Conservation (phyloP, 2,329 filamentous ascomycete genomes). For the Fusarium longipes region DNA sequence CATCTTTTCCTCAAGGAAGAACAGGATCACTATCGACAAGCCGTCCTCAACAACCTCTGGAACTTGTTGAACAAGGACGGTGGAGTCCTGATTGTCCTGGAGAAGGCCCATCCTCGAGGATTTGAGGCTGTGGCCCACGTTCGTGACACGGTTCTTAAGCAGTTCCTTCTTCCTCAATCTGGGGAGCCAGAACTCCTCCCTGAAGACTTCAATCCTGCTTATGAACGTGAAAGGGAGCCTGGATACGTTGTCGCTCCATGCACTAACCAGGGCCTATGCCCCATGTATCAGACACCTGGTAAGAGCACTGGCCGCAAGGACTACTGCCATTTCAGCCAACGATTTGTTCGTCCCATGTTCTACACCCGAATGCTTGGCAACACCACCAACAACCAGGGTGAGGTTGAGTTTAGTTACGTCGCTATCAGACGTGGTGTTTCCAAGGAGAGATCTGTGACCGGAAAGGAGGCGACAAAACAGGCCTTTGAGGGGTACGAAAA, state of each 20-base stretch:
- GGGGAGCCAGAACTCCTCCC: slow-evolving; percentile 51
- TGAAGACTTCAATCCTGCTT: slow-evolving; percentile 56
- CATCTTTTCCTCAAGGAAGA: slow-evolving; percentile 82
- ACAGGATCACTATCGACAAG: slow-evolving; percentile 80
- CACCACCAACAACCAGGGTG: slow-evolving; percentile 82
- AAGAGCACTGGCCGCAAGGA: slow-evolving; percentile 81
- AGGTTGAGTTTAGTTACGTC: slow-evolving; percentile 90
- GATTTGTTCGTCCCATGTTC: slow-evolving; percentile 85
- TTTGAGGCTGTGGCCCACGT: slow-evolving; percentile 93
- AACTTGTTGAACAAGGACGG: slow-evolving; percentile 83
- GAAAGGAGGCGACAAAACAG: slow-evolving; percentile 66
- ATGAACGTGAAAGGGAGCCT: slow-evolving; percentile 61
- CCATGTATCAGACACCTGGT: slow-evolving; percentile 84
- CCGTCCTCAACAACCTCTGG: slow-evolving; percentile 90
- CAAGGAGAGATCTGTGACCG: slow-evolving; percentile 55
- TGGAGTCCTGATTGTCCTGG: slow-evolving; percentile 85
- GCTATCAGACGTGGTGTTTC: slow-evolving; percentile 80
- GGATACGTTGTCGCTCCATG: slow-evolving; percentile 80
- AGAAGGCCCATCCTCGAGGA: slow-evolving; percentile 90
- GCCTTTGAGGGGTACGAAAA: slow-evolving; percentile 81
- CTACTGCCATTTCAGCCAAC: slow-evolving; percentile 90
- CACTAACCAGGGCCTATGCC: slow-evolving; percentile 88
- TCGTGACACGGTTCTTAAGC: slow-evolving; percentile 79
- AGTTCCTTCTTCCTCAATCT: slow-evolving; percentile 70
- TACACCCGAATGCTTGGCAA: slow-evolving; percentile 80